Percentiles rank a stretch among this genome's conserved stretches.
Evolutionary conservation across 805 yeast genomes (phyloP).

Genomic region (Wickerhamomyces chambardii): DNA sequence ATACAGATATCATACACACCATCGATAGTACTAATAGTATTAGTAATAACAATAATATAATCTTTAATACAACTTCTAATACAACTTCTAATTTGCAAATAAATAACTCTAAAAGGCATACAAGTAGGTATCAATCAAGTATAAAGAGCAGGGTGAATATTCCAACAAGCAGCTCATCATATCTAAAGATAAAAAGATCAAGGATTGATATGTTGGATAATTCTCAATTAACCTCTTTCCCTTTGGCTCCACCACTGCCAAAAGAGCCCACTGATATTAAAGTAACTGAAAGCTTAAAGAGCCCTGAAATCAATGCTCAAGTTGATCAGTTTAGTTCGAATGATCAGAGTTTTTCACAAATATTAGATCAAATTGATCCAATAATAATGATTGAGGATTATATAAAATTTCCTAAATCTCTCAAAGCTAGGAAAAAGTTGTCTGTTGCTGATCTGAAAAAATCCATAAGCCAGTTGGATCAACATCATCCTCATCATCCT

Average conservation of each 20-base stretch:
- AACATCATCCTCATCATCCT: no score
- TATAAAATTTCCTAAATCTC: conserved; percentile 20
- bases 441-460: conserved; percentile 25
- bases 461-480: conserved; percentile 11
- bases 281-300: conserved; percentile 4
- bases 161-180: no score
- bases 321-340: conserved; percentile 2
- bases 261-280: conserved; percentile 2
- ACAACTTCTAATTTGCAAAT: neutral
- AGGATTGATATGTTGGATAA: conserved; percentile 29
- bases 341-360: conserved; percentile 6
- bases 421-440: conserved; percentile 14
- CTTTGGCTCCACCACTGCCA: conserved; percentile 22
- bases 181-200: conserved; percentile 14
- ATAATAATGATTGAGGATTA: conserved; percentile 50
- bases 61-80: no score
- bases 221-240: conserved; percentile 26
- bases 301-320: conserved; percentile 11
- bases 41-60: neutral
- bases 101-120: neutral
- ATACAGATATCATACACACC: neutral
- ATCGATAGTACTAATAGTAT: neutral
- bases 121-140: neutral
- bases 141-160: no score
- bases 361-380: conserved; percentile 13